Conservation (phyloP, 345 rosid genomes). For the Brassica rapa region DNA sequence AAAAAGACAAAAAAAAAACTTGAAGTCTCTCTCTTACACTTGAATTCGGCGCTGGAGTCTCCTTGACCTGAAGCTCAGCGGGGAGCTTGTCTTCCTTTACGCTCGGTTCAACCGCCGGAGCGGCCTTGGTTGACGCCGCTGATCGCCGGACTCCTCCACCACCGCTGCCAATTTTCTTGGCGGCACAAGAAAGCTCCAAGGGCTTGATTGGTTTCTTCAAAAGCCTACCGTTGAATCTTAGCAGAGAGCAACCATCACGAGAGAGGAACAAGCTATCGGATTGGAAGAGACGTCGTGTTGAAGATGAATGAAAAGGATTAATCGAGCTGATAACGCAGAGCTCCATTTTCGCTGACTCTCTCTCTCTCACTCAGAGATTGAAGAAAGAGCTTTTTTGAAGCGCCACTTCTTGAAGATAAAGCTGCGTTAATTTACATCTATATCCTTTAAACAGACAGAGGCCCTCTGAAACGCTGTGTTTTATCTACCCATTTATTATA, state of each 20-base stretch:
- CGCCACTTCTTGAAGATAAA: background rate
- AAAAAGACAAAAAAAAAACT: background rate
- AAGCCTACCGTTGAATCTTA: constrained; percentile 35
- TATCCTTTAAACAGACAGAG: background rate
- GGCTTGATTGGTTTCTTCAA: constrained; percentile 32
- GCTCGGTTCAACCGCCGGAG: constrained; percentile 48
- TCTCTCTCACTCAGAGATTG: constrained; percentile 3
- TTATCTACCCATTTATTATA: too few relatives aligned
- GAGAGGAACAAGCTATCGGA: constrained; percentile 30
- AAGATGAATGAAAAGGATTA: constrained; percentile 24
- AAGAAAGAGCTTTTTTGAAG: background rate
- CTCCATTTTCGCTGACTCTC: constrained; percentile 55
- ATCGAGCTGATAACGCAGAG: constrained; percentile 52
- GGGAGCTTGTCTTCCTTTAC: constrained; percentile 64
- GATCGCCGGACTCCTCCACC: constrained; percentile 18
- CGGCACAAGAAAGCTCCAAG: constrained; percentile 38
- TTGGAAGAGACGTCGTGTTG: background rate
- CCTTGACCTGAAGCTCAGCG: constrained; percentile 64
- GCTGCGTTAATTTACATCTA: background rate
- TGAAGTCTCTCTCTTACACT: constrained; percentile 49
- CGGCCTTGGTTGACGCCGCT: constrained; percentile 43
- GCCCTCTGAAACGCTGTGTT: background rate
- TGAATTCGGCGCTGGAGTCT: constrained; percentile 65
- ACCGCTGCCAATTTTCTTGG: constrained; percentile 42
- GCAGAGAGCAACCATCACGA: constrained; percentile 31